These are phyloP conservation scores for Zanthoxylum bungeanum DNA, from an alignment of 345 rosid genomes.

Conservation along the genomic window DNA sequence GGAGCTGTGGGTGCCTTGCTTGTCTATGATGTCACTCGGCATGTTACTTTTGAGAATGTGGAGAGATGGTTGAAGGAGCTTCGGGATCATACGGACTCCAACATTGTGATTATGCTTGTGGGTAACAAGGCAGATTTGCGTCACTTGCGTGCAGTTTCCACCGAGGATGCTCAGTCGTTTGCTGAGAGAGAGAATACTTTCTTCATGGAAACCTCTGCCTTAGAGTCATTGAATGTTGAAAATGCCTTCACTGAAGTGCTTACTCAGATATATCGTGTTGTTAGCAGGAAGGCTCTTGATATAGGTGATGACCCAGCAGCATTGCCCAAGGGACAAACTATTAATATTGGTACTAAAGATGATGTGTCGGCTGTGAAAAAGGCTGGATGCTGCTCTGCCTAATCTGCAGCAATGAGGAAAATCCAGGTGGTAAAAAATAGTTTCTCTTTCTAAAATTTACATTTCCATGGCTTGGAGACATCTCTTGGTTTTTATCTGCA, in stretches of 20 bases:
- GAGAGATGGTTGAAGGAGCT: conserved; percentile 62
- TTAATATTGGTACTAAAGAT: conserved; percentile 28
- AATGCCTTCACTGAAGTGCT: conserved; percentile 56
- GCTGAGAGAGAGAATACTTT: conserved; percentile 62
- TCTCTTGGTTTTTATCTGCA: background rate
- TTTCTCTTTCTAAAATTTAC: background rate
- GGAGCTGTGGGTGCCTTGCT: conserved; percentile 69
- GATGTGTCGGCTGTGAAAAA: conserved; percentile 39
- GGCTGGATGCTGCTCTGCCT: conserved; percentile 26
- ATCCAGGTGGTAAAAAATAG: background rate
- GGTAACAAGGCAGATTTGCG: conserved; percentile 66
- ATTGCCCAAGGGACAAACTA: conserved; percentile 36
- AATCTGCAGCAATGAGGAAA: background rate
- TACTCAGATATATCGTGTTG: conserved; percentile 49
- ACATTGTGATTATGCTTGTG: conserved; percentile 61
- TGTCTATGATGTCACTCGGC: too few species aligned
- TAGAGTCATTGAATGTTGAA: conserved; percentile 50
- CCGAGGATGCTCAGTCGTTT: conserved; percentile 51
- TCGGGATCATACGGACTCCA: conserved; percentile 53
- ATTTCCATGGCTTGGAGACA: conserved; percentile 4
- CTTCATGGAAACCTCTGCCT: conserved; percentile 53
- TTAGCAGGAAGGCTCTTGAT: conserved; percentile 53
- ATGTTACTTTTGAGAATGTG: conserved; percentile 54
- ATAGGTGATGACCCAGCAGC: conserved; percentile 34
- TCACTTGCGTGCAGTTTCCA: conserved; percentile 49